Evolutionary conservation across 768 basidiomycete species (phyloP), one percentile per base, ranked within the genome.

Genomic region (Phallus indusiatus): DNA sequence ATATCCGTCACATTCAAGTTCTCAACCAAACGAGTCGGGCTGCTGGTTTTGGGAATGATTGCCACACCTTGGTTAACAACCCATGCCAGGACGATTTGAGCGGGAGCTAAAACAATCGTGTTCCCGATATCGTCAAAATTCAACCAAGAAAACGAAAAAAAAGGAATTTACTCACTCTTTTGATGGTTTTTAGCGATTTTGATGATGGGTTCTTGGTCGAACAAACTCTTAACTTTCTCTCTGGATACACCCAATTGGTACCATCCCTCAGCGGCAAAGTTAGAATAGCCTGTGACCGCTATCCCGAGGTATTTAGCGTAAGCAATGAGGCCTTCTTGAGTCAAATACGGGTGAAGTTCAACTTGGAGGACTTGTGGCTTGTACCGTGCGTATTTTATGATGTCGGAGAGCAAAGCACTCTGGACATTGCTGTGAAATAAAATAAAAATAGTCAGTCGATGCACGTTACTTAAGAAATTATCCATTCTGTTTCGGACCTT

Each of bases 71-170:
- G 82, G 66, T 89, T 86, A 14, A 84, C 86, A 1, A 86, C 81
- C 89, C 89, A 92, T 63, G 87, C 79, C 55, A 92, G 78, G 42
- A 90, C 72, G 21, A 90, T 80, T 69, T 90, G 87, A 7, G 86
- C 86, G 7, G 71, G 61, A 6, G 71, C 73, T 74, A 60, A 28
- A 28, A n/a, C n/a, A n/a, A 7, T 28, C 7, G 7, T 28, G 28
- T 28, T 7, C 28, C 28, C 4, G 4, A 28, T 28, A 28, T 7
- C 28, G 28, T 28, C 28, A 28, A 7, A 28, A 22, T 49, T 10
- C 18, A 22, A 4, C 5, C 7, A 18, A 22, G 22, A 49, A 22
- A 49, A n/a, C n/a, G n/a, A n/a, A 49, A 4, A 22, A 5, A 6
- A 6, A 49, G 47, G 5, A 22, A 54, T 18, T 21, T 35, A 65